Base-by-base conservation (phyloP, 768 basidiomycete genomes). In the Xerocomus spinulosus region DNA sequence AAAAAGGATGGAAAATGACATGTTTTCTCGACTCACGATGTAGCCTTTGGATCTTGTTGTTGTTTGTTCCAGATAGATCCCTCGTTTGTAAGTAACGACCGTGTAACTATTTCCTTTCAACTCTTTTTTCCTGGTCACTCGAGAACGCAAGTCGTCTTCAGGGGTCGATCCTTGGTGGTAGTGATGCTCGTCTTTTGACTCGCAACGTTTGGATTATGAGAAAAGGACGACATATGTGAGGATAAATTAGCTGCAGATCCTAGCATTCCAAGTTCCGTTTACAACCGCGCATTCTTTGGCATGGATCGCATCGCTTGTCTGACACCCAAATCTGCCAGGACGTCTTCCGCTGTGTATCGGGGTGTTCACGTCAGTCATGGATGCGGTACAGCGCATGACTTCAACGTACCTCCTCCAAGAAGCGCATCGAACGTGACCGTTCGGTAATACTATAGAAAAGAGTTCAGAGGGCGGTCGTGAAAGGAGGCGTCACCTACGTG, bases 271-370 rank as follows among this genome's bases (percentile, higher is more conserved):
- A 3, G 15, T 13, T 33, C 33, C 30, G 17, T 42, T 66, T 70
- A 89, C 51, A 88, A 65, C 41, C 82, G 73, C 25, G 74, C 73
- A 51, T 84, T 77, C 72, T 74, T 75, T 2, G 88, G 89, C 78
- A 92, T 90, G 17, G 70, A 71, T 36, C 84, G 77, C 58, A 90
- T 77, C 0, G 87, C 87, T 62, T 90, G 87, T 40, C 89, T 76
- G 9, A 90, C 87, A 40, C 90, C 89, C 24, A 92, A 73, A 60
- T 92, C 87, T 3, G 79, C 78, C 45, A 90, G 67, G 9, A 88
- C 85, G 51, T 85, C 84, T 63, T 88, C 85, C 51, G 87, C 85
- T 77, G 46, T 36, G 15, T 13, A 40, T n/a, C n/a, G 9, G 0
- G 3, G 10, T 28, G 3, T 7, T 21, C 25, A n/a, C 20, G 52